These are phyloP conservation scores for Cutaneotrichosporon mucoides DNA, from an alignment of 1,284 basidiomycete genomes.

Conservation along the genomic window DNA sequence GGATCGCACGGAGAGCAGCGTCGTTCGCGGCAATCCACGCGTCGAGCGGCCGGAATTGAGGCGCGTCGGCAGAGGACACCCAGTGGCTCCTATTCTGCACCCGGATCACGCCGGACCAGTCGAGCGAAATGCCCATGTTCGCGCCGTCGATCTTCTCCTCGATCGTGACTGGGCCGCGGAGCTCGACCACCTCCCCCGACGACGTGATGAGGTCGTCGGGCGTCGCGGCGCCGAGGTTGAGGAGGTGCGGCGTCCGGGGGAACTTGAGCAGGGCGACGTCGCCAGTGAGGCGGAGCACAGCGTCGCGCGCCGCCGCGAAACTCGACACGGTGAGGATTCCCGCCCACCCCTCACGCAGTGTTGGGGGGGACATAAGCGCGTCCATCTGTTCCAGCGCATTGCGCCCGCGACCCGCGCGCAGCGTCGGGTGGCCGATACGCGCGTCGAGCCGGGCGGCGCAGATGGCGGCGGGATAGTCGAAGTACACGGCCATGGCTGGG, in stretches of 20 bases:
- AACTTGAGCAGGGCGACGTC: constrained; percentile 55
- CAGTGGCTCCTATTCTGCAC: constrained; percentile 65
- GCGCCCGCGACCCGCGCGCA: constrained; percentile 58
- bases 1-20: constrained; percentile 45
- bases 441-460: constrained; percentile 58
- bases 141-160: constrained; percentile 65
- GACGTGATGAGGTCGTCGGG: constrained; percentile 54
- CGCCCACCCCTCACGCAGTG: constrained; percentile 56
- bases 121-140: constrained; percentile 63
- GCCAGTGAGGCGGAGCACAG: constrained; percentile 53
- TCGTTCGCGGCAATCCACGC: constrained; percentile 52
- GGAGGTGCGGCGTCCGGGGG: constrained; percentile 59
- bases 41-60: constrained; percentile 59
- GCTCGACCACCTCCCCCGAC: background rate
- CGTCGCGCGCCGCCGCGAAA: constrained; percentile 45
- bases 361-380: constrained; percentile 52
- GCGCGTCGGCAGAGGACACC: constrained; percentile 56
- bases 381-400: constrained; percentile 59
- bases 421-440: constrained; percentile 56
- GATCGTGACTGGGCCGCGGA: constrained; percentile 50
- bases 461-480: constrained; percentile 56
- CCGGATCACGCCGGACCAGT: constrained; percentile 52
- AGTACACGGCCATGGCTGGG: constrained; percentile 56
- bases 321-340: constrained; percentile 49
- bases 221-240: constrained; percentile 58